Evolutionary conservation across 495 filamentous ascomycete species (phyloP).

Genomic region (Aspergillus incahuasiensis): DNA sequence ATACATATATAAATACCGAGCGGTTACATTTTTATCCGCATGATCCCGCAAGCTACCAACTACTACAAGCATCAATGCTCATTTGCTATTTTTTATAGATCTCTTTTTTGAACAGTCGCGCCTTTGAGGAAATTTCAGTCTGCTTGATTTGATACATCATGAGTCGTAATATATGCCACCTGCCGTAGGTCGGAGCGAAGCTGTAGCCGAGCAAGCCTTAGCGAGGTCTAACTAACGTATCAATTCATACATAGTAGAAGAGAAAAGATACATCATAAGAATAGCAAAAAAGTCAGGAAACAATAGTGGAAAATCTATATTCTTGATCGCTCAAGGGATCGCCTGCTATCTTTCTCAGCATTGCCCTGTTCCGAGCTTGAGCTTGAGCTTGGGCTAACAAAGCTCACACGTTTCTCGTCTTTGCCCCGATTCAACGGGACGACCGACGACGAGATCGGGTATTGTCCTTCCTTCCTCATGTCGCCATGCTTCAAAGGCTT

Average conservation of each 20-base stretch:
- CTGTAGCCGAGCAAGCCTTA: background rate
- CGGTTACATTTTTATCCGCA: too few species aligned
- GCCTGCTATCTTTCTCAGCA: conserved; percentile 20
- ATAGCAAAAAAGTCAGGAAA: conserved; percentile 2
- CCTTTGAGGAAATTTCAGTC: background rate
- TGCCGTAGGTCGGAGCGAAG: background rate
- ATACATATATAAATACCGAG: too few species aligned
- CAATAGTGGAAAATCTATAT: conserved; percentile 17
- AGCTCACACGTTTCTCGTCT: conserved; percentile 45
- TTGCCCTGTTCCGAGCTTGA: conserved; percentile 18
- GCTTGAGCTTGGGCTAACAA: conserved; percentile 38
- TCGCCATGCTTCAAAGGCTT: conserved; percentile 43
- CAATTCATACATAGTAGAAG: conserved; percentile 19
- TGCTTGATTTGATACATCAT: background rate
- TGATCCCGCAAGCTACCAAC: too few species aligned
- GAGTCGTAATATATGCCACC: background rate
- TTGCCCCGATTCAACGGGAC: conserved; percentile 39
- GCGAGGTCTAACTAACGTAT: background rate
- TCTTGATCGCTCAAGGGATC: conserved; percentile 9
- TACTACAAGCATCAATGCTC: too few species aligned
- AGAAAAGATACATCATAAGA: conserved; percentile 2
- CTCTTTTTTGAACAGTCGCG: background rate
- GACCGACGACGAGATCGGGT: conserved; percentile 34
- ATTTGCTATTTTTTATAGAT: too few species aligned
- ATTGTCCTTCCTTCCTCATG: conserved; percentile 43